phyloP scores from a whole-genome alignment of 1,139 yeast species.

The Kluyveromyces sp. region DNA sequence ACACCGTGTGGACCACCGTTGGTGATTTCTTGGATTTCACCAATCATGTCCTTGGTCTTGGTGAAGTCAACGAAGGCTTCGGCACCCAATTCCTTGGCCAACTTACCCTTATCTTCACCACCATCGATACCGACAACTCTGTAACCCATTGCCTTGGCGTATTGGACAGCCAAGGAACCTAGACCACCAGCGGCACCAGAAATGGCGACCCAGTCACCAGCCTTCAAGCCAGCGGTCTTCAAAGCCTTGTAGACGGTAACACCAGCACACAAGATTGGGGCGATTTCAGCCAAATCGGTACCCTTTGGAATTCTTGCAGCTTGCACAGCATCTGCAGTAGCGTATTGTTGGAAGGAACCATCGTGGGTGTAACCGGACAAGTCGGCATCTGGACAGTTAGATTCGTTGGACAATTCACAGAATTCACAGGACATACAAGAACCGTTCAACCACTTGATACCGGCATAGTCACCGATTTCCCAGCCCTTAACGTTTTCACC shows the following conservation, averaged over 20 bases:
- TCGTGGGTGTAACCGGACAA: constrained; percentile 70
- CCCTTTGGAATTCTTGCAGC: constrained; percentile 67
- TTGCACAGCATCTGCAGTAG: constrained; percentile 73
- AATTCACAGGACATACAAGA: constrained; percentile 63
- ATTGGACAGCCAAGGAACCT: constrained; percentile 68
- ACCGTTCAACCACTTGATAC: constrained; percentile 61
- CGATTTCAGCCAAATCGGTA: constrained; percentile 58
- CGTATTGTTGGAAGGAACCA: constrained; percentile 74
- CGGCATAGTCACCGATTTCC: constrained; percentile 66
- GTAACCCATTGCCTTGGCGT: constrained; percentile 71
- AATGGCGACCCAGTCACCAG: constrained; percentile 71
- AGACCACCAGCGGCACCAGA: constrained; percentile 81
- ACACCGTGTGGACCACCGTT: constrained; percentile 70
- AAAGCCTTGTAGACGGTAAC: constrained; percentile 73
- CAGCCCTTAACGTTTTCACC: constrained; percentile 60
- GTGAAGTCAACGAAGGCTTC: constrained; percentile 59
- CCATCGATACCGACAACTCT: constrained; percentile 67
- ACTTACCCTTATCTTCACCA: constrained; percentile 52
- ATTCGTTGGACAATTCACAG: constrained; percentile 57
- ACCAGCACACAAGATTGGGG: constrained; percentile 76
- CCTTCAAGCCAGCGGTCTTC: constrained; percentile 50
- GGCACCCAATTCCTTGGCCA: constrained; percentile 51
- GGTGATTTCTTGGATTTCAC: constrained; percentile 47
- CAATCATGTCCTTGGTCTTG: constrained; percentile 41
- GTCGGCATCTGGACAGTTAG: constrained; percentile 59